Base-by-base conservation (phyloP, 768 basidiomycete genomes). In the Kwoniella sp. region DNA sequence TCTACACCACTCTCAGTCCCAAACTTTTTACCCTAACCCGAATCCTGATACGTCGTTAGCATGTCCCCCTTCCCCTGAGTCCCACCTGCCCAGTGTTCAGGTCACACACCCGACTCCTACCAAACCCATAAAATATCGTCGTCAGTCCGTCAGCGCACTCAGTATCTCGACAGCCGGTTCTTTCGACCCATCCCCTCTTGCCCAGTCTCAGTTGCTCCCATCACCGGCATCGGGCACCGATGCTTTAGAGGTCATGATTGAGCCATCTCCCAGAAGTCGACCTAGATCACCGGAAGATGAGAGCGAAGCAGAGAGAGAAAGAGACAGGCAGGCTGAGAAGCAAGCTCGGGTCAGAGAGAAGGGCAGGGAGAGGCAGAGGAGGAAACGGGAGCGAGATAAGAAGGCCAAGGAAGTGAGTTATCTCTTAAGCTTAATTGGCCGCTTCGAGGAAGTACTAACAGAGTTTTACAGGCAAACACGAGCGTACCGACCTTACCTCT, bases 331-430 rank as follows among this genome's bases (percentile, higher is more conserved):
- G 26, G 69, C 64, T 24, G 68, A 57, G 55, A 67, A 60, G 27
- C 61, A 66, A 58, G 68, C 67, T 1, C 64, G 68, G 50, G 54
- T 64, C 2, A 70, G 74, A 53, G 71, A 76, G 37, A 76, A 69
- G 64, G 71, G 71, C 15, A 59, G 69, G 53, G 69, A 71, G 24
- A 27, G 74, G 29, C 74, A 76, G 64, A 36, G 74, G 13, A 53
- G 71, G 37, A 76, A 76, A 63, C 55, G 74, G n/a, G 74, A 72
- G 57, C 50, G 66, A 21, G 66, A 67, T 30, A 63, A 68, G 60
- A 58, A 63, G 33, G 69, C 66, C 8, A 72, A 68, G 54, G 68
- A 65, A 40, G 71, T 71, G 63, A 64, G 63, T 65, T 8, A 27
- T 29, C 26, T 54, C 52, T 8, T 19, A 44, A 19, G 3, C 40